Base-by-base conservation (phyloP, 257 asterid species). In the Anisodus tanguticus region DNA sequence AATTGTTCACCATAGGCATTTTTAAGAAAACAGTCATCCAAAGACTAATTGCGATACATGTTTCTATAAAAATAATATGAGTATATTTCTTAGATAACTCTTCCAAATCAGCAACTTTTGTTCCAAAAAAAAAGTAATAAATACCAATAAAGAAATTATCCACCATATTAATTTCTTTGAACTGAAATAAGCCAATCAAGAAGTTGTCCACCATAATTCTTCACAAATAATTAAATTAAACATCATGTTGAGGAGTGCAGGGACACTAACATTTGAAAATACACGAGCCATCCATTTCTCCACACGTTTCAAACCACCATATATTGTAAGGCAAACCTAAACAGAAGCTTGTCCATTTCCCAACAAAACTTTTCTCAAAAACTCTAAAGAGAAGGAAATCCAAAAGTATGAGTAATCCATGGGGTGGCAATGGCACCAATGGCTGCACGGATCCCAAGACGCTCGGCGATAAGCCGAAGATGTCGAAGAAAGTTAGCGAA, bases 401-500 rank as follows among this genome's bases (percentile, higher is more conserved):
- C n/a, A 35, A 0, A 80, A 63, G 3, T 63, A 80, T 80, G 83
- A 47, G 39, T 57, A 88, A 87, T 67, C 90, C 89, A 26, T 87
- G 85, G 88, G 87, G 82, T 5, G 45, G 83, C 35, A 17, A 2
- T 3, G 47, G 31, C 45, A 41, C 43, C 19, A 47, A 16, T 54
- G 37, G 37, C 22, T 4, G 17, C 10, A 74, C n/a, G 49, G 82
- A 81, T 59, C 84, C 86, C 0, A 86, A 86, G 26, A 47, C 87
- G 62, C 81, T 88, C 0, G 88, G 91, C 5, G 88, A 49, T 26
- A 84, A 84, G 16, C 87, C 85, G 2, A 88, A 88, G 83, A 55
- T 88, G 0, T 88, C 88, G 2, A 85, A 87, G 57, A 87, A 59
- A 57, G 83, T 88, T 11, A 86, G 89, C 60, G 89, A 88, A 69